Base-by-base conservation (phyloP, 352 stramenopile species). In the Phytopythium vexans region DNA sequence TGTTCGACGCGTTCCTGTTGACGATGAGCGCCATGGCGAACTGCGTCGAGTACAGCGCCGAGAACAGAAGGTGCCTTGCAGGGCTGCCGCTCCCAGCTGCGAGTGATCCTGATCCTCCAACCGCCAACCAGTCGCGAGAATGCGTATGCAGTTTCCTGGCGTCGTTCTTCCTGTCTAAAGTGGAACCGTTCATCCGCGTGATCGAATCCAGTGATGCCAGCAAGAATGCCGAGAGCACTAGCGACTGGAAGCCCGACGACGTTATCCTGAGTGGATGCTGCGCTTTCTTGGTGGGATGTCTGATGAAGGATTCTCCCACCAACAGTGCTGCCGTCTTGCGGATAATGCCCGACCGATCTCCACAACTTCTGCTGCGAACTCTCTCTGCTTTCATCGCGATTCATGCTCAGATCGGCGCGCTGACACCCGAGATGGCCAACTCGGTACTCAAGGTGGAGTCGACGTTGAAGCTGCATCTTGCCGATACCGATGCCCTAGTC, bases 21-120 rank as follows among this genome's bases (percentile, higher is more conserved):
- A 53, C 79, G 6, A 54, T 92, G 10, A 92, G 81, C 49, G 78
- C 80, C 15, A 74, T 94, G 52, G 77, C 70, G 3, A 94, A 94
- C 43, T 81, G 71, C 39, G 64, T 89, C 14, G 83, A 92, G 42
- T 69, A 79, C 50, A 87, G 76, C 11, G 41, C 53, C 2, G 61
- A 70, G 5, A 94, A 91, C 15, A 77, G 74, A 7, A 58, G 59
- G 12, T 60, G 60, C 5, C 43, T 94, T 12, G 72, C 63, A 11
- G 43, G 38, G 15, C 27, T 74, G 2, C 8, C 43, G 5, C 21
- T 67, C 12, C 35, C 58, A 10, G n/a, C 1, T 16, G 10, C 0
- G 39, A 52, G 31, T 36, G 33, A 6, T 40, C 33, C 12, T 6
- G 21, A 11, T 57, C 21, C 21, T 27, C 21, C 21, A 27, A 27